phyloP scores from a whole-genome alignment of 2,329 filamentous ascomycete species.

The Diaporthe helianthi region DNA sequence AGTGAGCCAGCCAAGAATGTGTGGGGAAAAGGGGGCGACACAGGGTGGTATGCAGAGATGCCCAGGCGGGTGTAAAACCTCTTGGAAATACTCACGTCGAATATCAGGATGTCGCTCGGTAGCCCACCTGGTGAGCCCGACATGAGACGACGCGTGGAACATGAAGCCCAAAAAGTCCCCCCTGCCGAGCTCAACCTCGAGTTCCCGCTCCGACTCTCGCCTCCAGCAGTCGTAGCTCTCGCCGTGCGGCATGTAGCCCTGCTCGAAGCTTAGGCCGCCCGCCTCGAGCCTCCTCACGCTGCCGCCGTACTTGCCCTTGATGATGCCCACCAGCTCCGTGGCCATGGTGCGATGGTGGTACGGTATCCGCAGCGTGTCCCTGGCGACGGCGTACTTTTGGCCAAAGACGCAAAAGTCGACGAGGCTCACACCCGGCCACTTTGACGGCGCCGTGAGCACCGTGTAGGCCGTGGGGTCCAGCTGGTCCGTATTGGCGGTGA shows the following conservation, averaged over 20 bases:
- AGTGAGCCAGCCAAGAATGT: too few relatives aligned
- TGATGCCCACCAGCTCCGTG: slow-evolving; percentile 57
- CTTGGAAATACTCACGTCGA: slow-evolving; percentile 10
- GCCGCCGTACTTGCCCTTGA: slow-evolving; percentile 43
- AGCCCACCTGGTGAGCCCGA: slow-evolving; percentile 39
- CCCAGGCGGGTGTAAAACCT: too few relatives aligned
- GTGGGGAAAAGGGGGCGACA: too few relatives aligned
- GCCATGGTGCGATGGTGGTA: slow-evolving; percentile 66
- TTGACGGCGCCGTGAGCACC: slow-evolving; percentile 64
- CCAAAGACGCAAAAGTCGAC: slow-evolving; percentile 71
- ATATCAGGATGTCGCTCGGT: slow-evolving; percentile 34
- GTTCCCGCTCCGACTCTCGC: slow-evolving; percentile 36
- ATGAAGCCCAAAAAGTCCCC: slow-evolving; percentile 41
- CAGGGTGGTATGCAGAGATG: too few relatives aligned
- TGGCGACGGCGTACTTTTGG: slow-evolving; percentile 66
- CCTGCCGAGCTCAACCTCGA: slow-evolving; percentile 37
- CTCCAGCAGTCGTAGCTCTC: slow-evolving; percentile 40
- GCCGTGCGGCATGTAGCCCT: slow-evolving; percentile 43
- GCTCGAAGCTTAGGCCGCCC: slow-evolving; percentile 43
- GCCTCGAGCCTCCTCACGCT: slow-evolving; percentile 40
- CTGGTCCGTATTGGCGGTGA: slow-evolving; percentile 65
- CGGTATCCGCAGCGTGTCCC: slow-evolving; percentile 58
- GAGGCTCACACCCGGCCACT: slow-evolving; percentile 57
- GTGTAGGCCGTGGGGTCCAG: slow-evolving; percentile 69
- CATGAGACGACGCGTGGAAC: slow-evolving; percentile 40